Conservation (phyloP, 305 asterid species). For the Andrographis paniculata region DNA sequence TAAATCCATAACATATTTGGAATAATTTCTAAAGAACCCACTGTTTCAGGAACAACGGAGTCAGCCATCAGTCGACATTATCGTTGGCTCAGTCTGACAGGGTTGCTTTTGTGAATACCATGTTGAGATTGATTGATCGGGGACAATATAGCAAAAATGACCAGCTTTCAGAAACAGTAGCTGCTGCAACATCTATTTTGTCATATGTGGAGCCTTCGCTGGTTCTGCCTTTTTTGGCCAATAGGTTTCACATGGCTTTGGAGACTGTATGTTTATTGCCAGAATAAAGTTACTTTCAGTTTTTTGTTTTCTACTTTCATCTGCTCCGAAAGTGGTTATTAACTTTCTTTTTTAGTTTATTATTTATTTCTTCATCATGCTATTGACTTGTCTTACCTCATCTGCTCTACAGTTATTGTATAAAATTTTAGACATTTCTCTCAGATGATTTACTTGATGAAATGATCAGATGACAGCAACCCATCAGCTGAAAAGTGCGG, state of each 20-base stretch:
- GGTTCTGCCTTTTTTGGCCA: conserved; percentile 86
- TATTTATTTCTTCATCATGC: conserved; percentile 6
- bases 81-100: conserved; percentile 68
- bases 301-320: background rate
- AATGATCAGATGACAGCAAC: conserved; percentile 90
- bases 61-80: conserved; percentile 35
- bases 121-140: conserved; percentile 90
- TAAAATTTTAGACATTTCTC: background rate
- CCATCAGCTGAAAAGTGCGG: conserved; percentile 98
- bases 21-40: conserved; percentile 26
- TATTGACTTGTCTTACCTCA: conserved; percentile 3
- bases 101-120: conserved; percentile 62
- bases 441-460: conserved; percentile 22
- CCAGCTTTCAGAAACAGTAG: conserved; percentile 91
- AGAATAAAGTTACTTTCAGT: conserved; percentile 1
- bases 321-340: no score
- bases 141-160: conserved; percentile 98
- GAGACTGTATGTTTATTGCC: conserved; percentile 69
- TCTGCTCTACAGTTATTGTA: background rate
- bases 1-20: conserved; percentile 16
- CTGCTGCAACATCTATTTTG: conserved; percentile 84
- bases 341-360: no score
- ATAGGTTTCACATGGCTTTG: conserved; percentile 97
- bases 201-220: conserved; percentile 91
- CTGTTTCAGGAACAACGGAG: conserved; percentile 65